Evolutionary conservation across 2,329 filamentous ascomycete genomes (phyloP).

Genomic region (Claviceps africana): DNA sequence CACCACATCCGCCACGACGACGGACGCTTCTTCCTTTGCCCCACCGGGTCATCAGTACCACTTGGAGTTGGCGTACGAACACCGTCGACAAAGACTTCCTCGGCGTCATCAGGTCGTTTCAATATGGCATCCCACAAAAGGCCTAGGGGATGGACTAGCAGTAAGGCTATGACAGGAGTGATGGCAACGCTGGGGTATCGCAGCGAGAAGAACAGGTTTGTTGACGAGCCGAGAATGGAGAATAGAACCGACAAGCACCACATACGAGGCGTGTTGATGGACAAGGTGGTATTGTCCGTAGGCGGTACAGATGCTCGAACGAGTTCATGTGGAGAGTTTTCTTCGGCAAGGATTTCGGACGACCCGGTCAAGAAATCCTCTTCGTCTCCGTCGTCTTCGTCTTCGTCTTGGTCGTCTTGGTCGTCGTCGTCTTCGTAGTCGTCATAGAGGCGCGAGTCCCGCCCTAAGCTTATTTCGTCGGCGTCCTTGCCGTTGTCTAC

Average conservation of each 20-base stretch:
- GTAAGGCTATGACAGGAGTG: conserved; percentile 72
- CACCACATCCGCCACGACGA: conserved; percentile 54
- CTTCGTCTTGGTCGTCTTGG: conserved; percentile 6
- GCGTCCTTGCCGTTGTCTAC: conserved; percentile 27
- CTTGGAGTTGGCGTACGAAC: conserved; percentile 15
- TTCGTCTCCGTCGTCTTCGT: conserved; percentile 21
- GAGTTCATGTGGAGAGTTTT: conserved; percentile 64
- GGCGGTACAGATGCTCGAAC: conserved; percentile 68
- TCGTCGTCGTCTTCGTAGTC: conserved; percentile 12
- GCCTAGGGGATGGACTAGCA: conserved; percentile 74
- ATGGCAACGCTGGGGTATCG: conserved; percentile 85
- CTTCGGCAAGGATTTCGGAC: conserved; percentile 38
- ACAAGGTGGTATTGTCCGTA: conserved; percentile 61
- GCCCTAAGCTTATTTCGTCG: conserved; percentile 21
- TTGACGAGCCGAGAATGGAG: conserved; percentile 66
- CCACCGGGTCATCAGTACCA: conserved; percentile 9
- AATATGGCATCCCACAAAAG: conserved; percentile 63
- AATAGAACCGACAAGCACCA: conserved; percentile 71
- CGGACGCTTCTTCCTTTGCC: conserved; percentile 16
- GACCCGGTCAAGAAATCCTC: conserved; percentile 27
- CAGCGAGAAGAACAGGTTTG: conserved; percentile 78
- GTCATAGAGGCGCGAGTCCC: conserved; percentile 22
- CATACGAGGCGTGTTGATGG: conserved; percentile 79
- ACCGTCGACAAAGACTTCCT: conserved; percentile 38
- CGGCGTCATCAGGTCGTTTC: conserved; percentile 44